Conservation (phyloP, 75 land plant genomes). For the Azolla pinnata region DNA sequence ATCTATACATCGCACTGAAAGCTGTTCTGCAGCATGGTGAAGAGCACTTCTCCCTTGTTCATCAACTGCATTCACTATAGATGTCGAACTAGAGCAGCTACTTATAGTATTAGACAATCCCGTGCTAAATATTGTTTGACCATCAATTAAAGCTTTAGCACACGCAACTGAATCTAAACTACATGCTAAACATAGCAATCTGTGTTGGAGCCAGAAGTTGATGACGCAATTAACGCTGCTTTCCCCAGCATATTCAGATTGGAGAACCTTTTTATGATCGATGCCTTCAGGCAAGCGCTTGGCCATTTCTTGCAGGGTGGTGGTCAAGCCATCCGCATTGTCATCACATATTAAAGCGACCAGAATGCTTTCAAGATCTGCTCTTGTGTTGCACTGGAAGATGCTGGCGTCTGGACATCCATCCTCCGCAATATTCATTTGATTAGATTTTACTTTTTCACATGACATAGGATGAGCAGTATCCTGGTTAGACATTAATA, state of each 20-base stretch:
- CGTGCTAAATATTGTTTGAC: slow-evolving; percentile 13
- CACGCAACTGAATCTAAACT: slow-evolving; percentile 36
- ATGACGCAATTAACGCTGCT: background rate
- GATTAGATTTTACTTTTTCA: too few species aligned
- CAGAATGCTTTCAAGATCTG: background rate
- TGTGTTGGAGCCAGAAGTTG: slow-evolving; percentile 6
- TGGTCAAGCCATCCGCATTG: background rate
- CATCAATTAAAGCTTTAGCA: slow-evolving; percentile 24
- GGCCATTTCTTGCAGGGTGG: background rate
- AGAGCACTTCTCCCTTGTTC: slow-evolving; percentile 23
- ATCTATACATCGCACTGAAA: slow-evolving; percentile 28
- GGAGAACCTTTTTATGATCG: too few species aligned
- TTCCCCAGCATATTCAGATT: background rate
- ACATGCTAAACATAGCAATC: slow-evolving; percentile 28
- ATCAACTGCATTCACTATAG: slow-evolving; percentile 25
- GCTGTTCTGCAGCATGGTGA: slow-evolving; percentile 32
- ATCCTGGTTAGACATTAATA: too few species aligned
- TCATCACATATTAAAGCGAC: slow-evolving; percentile 5
- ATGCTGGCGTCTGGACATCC: too few species aligned
- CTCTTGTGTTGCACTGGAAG: background rate
- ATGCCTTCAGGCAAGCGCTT: background rate
- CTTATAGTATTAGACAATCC: too few species aligned
- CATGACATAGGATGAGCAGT: too few species aligned
- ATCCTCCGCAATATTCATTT: too few species aligned
- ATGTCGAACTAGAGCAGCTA: too few species aligned